Evolutionary conservation across 208 protist genomes (phyloP).

Genomic region (Histomonas meleagridis): DNA sequence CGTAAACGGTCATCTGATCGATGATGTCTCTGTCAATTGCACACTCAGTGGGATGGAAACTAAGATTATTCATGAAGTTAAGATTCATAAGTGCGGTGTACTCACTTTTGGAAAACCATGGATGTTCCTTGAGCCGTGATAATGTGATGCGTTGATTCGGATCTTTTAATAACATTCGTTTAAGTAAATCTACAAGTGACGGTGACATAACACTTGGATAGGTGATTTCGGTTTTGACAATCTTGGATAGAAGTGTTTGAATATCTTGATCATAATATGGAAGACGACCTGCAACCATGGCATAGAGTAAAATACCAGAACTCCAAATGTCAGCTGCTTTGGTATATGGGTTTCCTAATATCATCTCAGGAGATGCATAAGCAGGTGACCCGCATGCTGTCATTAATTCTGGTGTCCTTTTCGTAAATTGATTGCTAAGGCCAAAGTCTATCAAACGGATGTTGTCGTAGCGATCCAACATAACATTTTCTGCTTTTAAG

Average conservation of each 20-base stretch:
- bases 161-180: conserved; percentile 37
- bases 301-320: background rate
- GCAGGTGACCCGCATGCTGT: conserved; percentile 43
- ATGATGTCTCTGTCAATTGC: background rate
- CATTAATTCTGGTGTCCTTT: background rate
- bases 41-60: too few relatives aligned
- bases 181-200: conserved; percentile 17
- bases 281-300: background rate
- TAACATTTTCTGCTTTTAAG: conserved; percentile 40
- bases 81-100: too few relatives aligned
- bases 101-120: conserved; percentile 31
- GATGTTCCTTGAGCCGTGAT: conserved; percentile 37
- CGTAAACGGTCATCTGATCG: background rate
- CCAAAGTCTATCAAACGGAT: conserved; percentile 42
- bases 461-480: conserved; percentile 27
- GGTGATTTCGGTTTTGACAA: background rate
- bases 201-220: background rate
- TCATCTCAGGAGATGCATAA: conserved; percentile 41
- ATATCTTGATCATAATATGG: background rate
- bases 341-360: conserved; percentile 31
- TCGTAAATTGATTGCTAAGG: conserved; percentile 21
- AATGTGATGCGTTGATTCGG: conserved; percentile 38
- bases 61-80: too few relatives aligned
- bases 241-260: background rate
- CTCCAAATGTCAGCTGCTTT: background rate